Base-by-base conservation (phyloP, 306 rosid species). In the Leucaena leucocephala region DNA sequence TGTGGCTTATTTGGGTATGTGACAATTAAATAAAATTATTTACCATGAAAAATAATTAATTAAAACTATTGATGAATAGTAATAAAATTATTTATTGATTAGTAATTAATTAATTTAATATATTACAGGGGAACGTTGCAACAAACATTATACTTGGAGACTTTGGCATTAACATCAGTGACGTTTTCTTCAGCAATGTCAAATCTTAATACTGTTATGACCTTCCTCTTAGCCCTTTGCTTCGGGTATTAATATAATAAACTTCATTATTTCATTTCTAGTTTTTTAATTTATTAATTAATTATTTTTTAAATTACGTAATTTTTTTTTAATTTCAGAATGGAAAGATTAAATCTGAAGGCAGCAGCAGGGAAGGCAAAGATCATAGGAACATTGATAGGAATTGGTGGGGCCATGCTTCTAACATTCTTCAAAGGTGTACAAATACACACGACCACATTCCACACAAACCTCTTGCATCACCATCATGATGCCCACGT, bases 1-100 rank as follows among this genome's bases (percentile, higher is more conserved):
- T 87, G 91, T 67, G 97, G 92, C 9, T 78, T 92, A 63, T 86
- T 92, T 78, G 96, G 97, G 97, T 90, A 72, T 3, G 62, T 49
- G 55, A 49, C 19, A 49, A 49, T 49, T 3, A 49, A 49, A 49
- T n/a, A n/a, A 49, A 15, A 15, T 49, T 49, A 49, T 5, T 49
- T 49, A 49, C 15, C 8, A 49, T 16, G 55, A 49, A 11, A 46
- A 46, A 46, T 15, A 43, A 9, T 43, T 43, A 43, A 1, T n/a
- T n/a, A n/a, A n/a, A 9, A 43, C 13, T 43, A 43, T 43, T 8
- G 46, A 3, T 8, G 46, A 46, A 5, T 12, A 0, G n/a, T n/a
- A n/a, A 4, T 46, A 46, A 12, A 46, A 46, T 12, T n/a, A 49
- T 49, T 13, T 49, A 49, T 49, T 49, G 15, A 7, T 15, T 14